A percentile compares a stretch with the other conserved stretches of the same genome.
phyloP scores from a whole-genome alignment of 2,329 filamentous ascomycete species.

The Phoma sp. region DNA sequence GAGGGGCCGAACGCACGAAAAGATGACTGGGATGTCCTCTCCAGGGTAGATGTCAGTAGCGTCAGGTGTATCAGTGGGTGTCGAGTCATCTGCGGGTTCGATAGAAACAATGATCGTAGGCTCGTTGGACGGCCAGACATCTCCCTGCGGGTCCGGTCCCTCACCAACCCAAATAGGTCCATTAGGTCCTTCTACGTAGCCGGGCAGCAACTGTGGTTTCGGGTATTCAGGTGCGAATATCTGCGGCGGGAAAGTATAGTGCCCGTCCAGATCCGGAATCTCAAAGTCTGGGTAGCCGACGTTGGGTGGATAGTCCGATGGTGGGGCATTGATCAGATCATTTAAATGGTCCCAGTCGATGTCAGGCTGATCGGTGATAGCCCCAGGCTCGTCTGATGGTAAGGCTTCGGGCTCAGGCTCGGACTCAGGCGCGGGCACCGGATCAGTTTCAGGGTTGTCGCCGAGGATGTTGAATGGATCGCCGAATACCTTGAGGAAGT shows the following conservation, averaged over 20 bases:
- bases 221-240: neutral
- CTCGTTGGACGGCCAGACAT: neutral
- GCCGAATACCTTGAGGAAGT: constrained; percentile 1
- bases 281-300: constrained; percentile 8
- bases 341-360: neutral
- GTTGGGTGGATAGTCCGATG: neutral
- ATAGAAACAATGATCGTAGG: constrained; percentile 3
- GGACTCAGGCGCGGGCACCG: neutral
- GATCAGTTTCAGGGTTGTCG: neutral
- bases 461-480: constrained; percentile 1
- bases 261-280: constrained; percentile 6
- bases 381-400: constrained; percentile 1
- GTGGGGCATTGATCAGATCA: neutral
- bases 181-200: neutral
- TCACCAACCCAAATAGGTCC: constrained; percentile 10
- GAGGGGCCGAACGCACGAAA: constrained; percentile 1
- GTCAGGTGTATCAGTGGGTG: neutral
- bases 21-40: neutral
- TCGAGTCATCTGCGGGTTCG: neutral
- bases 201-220: constrained; percentile 1
- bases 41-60: neutral
- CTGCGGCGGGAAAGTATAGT: neutral
- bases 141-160: neutral
- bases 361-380: neutral
- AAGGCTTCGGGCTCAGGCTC: neutral